phyloP scores from a whole-genome alignment of 2,329 filamentous ascomycete species.

The Pseudogymnoascus pannorum region DNA sequence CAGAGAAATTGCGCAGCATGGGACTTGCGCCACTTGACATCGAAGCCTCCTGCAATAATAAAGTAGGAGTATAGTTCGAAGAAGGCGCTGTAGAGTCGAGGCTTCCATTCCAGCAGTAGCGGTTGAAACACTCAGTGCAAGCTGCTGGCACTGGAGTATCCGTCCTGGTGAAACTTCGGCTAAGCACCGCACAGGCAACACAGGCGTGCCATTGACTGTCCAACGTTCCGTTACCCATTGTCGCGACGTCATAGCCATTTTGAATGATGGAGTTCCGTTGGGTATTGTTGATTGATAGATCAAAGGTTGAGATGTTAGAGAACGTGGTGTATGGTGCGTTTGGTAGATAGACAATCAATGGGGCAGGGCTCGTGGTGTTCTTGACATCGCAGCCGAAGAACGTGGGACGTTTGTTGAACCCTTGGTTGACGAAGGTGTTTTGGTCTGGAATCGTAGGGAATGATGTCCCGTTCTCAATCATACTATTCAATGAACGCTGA shows the following conservation, averaged over 20 bases:
- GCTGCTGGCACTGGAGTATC: slow-evolving; percentile 58
- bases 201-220: slow-evolving; percentile 73
- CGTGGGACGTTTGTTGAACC: slow-evolving; percentile 64
- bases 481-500: slow-evolving; percentile 49
- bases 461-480: slow-evolving; percentile 56
- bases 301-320: slow-evolving; percentile 76
- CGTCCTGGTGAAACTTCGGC: slow-evolving; percentile 66
- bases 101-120: slow-evolving; percentile 86
- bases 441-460: slow-evolving; percentile 67
- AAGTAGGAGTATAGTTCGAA: slow-evolving; percentile 18
- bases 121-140: slow-evolving; percentile 68
- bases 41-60: neutral
- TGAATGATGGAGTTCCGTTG: slow-evolving; percentile 73
- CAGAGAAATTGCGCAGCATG: neutral
- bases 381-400: slow-evolving; percentile 72
- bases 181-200: slow-evolving; percentile 79
- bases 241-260: slow-evolving; percentile 81
- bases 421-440: slow-evolving; percentile 72
- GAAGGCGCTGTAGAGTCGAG: slow-evolving; percentile 16
- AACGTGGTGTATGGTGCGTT: slow-evolving; percentile 71
- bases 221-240: slow-evolving; percentile 70
- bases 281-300: slow-evolving; percentile 52
- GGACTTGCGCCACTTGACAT: neutral
- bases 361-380: slow-evolving; percentile 51
- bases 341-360: slow-evolving; percentile 80